These are phyloP conservation scores for Alternaria angustiovoidea DNA, from an alignment of 2,329 filamentous ascomycete genomes.

Conservation along the genomic window DNA sequence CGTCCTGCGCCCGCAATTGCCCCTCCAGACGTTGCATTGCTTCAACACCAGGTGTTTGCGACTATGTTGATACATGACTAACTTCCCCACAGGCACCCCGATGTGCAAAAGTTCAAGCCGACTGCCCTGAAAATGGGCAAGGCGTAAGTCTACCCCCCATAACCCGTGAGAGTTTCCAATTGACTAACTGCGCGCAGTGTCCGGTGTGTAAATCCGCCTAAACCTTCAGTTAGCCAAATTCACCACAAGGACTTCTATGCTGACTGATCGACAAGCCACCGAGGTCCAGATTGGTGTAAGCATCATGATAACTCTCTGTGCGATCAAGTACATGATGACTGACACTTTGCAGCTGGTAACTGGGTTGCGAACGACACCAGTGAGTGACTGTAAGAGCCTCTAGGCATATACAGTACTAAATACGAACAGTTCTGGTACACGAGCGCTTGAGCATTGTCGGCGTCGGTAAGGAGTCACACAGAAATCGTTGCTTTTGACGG, in stretches of 20 bases:
- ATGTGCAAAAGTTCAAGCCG: slow-evolving; percentile 96
- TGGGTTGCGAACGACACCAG: slow-evolving; percentile 90
- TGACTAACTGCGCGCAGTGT: slow-evolving; percentile 66
- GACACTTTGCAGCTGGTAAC: slow-evolving; percentile 75
- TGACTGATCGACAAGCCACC: slow-evolving; percentile 61
- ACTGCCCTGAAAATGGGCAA: slow-evolving; percentile 92
- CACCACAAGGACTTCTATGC: neutral
- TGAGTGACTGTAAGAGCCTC: slow-evolving; percentile 52
- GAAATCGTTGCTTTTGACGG: slow-evolving; percentile 12
- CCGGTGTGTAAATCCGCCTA: slow-evolving; percentile 56
- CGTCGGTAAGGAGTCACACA: slow-evolving; percentile 71
- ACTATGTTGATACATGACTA: slow-evolving; percentile 35
- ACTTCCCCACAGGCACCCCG: slow-evolving; percentile 71
- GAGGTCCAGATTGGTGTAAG: slow-evolving; percentile 98
- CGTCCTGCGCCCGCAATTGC: slow-evolving; percentile 29
- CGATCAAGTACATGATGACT: slow-evolving; percentile 40
- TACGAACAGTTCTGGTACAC: slow-evolving; percentile 77
- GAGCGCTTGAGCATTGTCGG: slow-evolving; percentile 98
- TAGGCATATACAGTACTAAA: slow-evolving; percentile 26
- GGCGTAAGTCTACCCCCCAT: slow-evolving; percentile 69
- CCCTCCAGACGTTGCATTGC: slow-evolving; percentile 25
- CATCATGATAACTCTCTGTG: slow-evolving; percentile 44
- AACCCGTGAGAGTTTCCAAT: slow-evolving; percentile 21
- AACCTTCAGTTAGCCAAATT: neutral
- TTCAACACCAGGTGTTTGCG: slow-evolving; percentile 8